Percentiles rank a stretch among this genome's conserved stretches.
Conservation (phyloP, 75 land plant species). For the Adiantum capillusveneris region DNA sequence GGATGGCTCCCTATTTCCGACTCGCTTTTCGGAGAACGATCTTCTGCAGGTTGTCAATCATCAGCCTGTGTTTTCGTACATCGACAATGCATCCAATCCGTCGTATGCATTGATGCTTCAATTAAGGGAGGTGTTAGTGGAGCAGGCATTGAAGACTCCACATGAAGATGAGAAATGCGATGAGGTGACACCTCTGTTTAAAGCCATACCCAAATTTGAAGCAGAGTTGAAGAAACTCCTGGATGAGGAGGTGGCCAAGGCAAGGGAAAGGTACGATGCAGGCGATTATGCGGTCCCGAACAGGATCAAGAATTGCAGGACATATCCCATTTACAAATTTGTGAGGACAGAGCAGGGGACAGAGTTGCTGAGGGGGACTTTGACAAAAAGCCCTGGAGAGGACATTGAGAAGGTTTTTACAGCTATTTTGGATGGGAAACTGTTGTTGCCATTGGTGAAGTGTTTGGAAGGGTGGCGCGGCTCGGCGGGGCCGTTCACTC, state of each 20-base stretch:
- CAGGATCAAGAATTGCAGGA: constrained; percentile 41
- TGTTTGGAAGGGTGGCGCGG: constrained; percentile 41
- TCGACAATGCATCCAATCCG: constrained; percentile 37
- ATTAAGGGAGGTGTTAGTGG: constrained; percentile 34
- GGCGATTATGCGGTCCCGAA: constrained; percentile 36
- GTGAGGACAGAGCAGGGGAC: constrained; percentile 49
- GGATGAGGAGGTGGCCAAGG: constrained; percentile 25
- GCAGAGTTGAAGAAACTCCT: constrained; percentile 25
- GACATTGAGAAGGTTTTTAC: constrained; percentile 47
- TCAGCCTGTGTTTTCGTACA: constrained; percentile 34
- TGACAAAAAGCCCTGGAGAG: constrained; percentile 42
- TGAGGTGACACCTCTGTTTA: constrained; percentile 6
- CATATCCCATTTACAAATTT: constrained; percentile 44
- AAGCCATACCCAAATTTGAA: constrained; percentile 26
- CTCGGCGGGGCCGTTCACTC: constrained; percentile 28
- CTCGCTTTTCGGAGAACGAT: constrained; percentile 35
- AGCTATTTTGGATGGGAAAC: constrained; percentile 43
- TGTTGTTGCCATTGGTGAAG: constrained; percentile 33
- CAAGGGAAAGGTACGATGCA: constrained; percentile 29
- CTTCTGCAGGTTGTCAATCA: constrained; percentile 27
- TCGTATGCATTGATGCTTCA: constrained; percentile 35
- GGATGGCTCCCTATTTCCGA: constrained; percentile 16
- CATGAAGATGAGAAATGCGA: background rate
- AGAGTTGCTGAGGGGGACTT: constrained; percentile 35
- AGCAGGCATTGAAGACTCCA: constrained; percentile 20